Base-by-base conservation (phyloP, 768 basidiomycete species). In the Pleurotus citrinopileatus region DNA sequence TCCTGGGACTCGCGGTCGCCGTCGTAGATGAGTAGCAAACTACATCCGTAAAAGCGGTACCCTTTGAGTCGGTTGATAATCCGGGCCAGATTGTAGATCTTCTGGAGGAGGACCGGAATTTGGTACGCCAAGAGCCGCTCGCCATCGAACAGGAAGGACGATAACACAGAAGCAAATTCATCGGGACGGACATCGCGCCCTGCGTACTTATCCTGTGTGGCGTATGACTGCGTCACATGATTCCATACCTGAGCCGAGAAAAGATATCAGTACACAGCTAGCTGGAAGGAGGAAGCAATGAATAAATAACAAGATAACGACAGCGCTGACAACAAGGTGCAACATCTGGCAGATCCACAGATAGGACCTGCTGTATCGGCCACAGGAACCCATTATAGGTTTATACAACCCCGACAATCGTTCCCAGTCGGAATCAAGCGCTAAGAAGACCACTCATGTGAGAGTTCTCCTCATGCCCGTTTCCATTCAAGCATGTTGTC, bases 31-130 rank as follows among this genome's bases (percentile, higher is more conserved):
- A 98, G 82, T 50, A 99, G 83, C 42, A 99, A 82, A 59, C 91
- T 94, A 71, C 96, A 98, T 12, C 97, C 97, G 66, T 99, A 99
- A 71, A 99, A 98, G 45, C 97, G 85, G 72, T 91, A 99, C n/a
- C 97, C 94, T 61, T 88, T 90, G 56, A 99, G 74, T 6, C 89
- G 83, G 65, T 86, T 79, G 62, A 98, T 80, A 71, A 98, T 97
- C 44, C 86, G 83, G 22, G 96, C 95, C 44, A 99, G 83, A n/a
- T 86, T 86, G 65, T 95, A 95, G 15, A 99, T 75, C 72, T 98
- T 97, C 66, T 89, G 88, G 45, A 98, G 81, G 46, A 98, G 79
- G 56, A 82, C 70, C 2, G 97, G 97, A 60, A 99, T 97, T 61
- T 98, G 97, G 66, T 97, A 87, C 28, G 86, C 83, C 59, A 98